Base-by-base conservation (phyloP, 1,284 basidiomycete genomes). In the Schizophyllum amplum region DNA sequence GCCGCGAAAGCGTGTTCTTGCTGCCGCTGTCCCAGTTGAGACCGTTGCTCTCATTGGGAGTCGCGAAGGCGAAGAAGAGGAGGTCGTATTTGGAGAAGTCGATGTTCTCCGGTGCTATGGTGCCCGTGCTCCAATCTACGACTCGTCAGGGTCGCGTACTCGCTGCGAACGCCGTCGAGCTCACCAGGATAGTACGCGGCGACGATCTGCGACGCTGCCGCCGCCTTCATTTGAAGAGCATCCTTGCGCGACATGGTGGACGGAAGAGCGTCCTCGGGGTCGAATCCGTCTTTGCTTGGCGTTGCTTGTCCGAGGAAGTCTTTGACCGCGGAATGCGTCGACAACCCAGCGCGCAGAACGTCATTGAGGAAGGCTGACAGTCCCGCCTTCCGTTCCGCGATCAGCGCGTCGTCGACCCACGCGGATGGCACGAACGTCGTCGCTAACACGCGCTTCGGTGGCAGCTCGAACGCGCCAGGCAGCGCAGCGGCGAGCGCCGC, bases 31-130 rank as follows among this genome's bases (percentile, higher is more conserved):
- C 78, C 67, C 80, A 84, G 53, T 70, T 69, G 52, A 87, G 68
- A 21, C 69, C 72, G 57, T 71, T 74, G 50, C 76, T 75, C 9
- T 75, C 68, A 58, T 79, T 79, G 4, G 84, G 83, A 24, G 81
- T 72, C 11, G 79, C 84, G 64, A 87, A 89, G 5, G 86, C 85
- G 20, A 50, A 92, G 69, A 86, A 82, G 55, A 92, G 69, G 55
- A 90, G 79, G 68, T 90, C 85, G 62, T 87, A 87, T 63, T 83
- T 80, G 59, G 76, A 76, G 67, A 81, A 92, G 68, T 92, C 80
- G 57, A 92, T 71, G 5, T 71, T 70, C 67, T 86, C 81, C 2
- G 88, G 87, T n/a, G 86, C 75, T 56, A 81, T 72, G 17, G 70
- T 68, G 56, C 71, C 72, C 1, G 74, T 75, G 13, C 79, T 76